A percentile compares a stretch with the other conserved stretches of the same genome.
phyloP scores from a whole-genome alignment of 768 basidiomycete species.

The Inosperma sp. region DNA sequence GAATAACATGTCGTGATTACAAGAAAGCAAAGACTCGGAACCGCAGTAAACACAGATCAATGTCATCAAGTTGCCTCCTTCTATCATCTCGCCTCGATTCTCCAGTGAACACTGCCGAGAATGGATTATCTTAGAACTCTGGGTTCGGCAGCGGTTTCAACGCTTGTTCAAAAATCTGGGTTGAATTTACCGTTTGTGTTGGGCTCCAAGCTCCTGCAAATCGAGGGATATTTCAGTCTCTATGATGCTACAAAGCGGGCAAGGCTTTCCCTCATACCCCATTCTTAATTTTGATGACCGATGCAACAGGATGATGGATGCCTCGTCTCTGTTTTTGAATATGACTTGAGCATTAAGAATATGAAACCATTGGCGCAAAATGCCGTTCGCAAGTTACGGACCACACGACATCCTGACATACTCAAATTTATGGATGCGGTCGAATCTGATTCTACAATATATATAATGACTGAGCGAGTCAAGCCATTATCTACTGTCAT shows the following conservation, averaged over 20 bases:
- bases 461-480: constrained; percentile 94
- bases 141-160: constrained; percentile 82
- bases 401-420: constrained; percentile 92
- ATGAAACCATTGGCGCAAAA: constrained; percentile 80
- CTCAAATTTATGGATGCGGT: constrained; percentile 93
- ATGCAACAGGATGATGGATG: constrained; percentile 76
- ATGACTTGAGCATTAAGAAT: constrained; percentile 63
- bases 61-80: too few species aligned
- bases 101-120: too few species aligned
- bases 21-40: too few species aligned
- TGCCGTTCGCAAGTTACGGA: constrained; percentile 82
- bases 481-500: constrained; percentile 64
- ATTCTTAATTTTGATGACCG: constrained; percentile 14
- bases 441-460: constrained; percentile 81
- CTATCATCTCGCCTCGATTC: too few species aligned
- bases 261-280: constrained; percentile 10
- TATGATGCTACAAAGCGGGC: constrained; percentile 90
- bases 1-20: too few species aligned
- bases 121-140: constrained; percentile 85
- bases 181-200: constrained; percentile 85
- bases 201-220: constrained; percentile 63
- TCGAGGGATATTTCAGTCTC: constrained; percentile 76
- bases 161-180: constrained; percentile 90
- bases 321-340: constrained; percentile 87
- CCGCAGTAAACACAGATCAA: too few species aligned